A percentile compares a stretch with the other conserved stretches of the same genome.
Evolutionary conservation across 768 basidiomycete genomes (phyloP).

Genomic region (Coprinopsis strossmayeri): DNA sequence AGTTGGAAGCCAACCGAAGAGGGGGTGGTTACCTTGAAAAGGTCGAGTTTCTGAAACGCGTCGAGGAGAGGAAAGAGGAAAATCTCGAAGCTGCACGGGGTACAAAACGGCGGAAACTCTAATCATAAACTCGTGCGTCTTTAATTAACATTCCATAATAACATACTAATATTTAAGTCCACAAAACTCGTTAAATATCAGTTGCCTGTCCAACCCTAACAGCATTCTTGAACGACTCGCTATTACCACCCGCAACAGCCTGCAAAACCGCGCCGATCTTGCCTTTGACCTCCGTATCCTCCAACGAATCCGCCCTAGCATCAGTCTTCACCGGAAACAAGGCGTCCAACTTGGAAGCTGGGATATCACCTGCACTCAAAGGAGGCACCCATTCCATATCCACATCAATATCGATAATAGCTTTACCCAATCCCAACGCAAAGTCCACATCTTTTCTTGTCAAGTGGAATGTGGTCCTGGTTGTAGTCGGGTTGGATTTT

Average conservation of each 20-base stretch:
- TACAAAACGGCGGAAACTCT: not conserved
- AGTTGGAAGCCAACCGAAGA: slow-evolving; percentile 67
- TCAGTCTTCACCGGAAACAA: not conserved
- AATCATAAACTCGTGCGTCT: not conserved
- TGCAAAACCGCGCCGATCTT: slow-evolving; percentile 2
- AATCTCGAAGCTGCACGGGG: not conserved
- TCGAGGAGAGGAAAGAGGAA: slow-evolving; percentile 59
- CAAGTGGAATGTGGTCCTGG: slow-evolving; percentile 35
- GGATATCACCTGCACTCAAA: not conserved
- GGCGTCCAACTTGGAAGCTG: not conserved
- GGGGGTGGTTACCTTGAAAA: slow-evolving; percentile 81
- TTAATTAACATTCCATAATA: too few species aligned
- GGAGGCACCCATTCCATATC: slow-evolving; percentile 42
- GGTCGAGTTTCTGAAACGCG: slow-evolving; percentile 75
- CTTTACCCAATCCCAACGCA: slow-evolving; percentile 63
- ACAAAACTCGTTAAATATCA: slow-evolving; percentile 5
- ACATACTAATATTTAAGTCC: too few species aligned
- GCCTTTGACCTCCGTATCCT: not conserved
- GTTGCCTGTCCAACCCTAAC: slow-evolving; percentile 7
- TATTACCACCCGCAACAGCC: not conserved
- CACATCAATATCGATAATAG: slow-evolving; percentile 62
- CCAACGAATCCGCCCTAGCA: not conserved
- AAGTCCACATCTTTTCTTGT: slow-evolving; percentile 70
- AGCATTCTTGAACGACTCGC: slow-evolving; percentile 1
- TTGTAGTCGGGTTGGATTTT: slow-evolving; percentile 9